Percentiles rank a stretch among this genome's conserved stretches.
Conservation (phyloP, 306 rosid species). For the Begonia masoniana region DNA sequence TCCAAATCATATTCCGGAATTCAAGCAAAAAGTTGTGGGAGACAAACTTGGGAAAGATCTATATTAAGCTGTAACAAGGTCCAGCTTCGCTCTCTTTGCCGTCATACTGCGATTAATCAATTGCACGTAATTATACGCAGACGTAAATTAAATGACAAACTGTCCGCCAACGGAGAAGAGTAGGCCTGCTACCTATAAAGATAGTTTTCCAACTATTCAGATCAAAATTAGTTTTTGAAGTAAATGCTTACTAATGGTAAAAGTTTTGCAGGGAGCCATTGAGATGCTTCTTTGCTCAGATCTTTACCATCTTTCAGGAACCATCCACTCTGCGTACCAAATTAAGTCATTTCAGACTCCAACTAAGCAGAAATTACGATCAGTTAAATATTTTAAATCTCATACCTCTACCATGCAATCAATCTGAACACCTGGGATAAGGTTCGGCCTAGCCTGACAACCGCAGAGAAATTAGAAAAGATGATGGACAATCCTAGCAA, state of each 20-base stretch:
- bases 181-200: too few relatives aligned
- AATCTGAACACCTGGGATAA: constrained; percentile 68
- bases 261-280: constrained; percentile 52
- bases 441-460: constrained; percentile 62
- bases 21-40: too few relatives aligned
- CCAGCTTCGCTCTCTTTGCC: too few relatives aligned
- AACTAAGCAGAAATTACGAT: constrained; percentile 9
- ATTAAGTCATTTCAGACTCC: constrained; percentile 7
- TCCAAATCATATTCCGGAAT: too few relatives aligned
- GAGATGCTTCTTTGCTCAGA: constrained; percentile 18
- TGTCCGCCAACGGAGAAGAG: too few relatives aligned
- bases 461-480: not conserved
- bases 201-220: too few relatives aligned
- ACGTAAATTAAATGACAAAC: too few relatives aligned
- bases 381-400: not conserved
- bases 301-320: constrained; percentile 13
- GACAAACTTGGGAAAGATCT: too few relatives aligned
- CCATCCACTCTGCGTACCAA: constrained; percentile 15
- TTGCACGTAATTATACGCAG: too few relatives aligned
- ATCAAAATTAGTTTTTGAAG: not conserved
- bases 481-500: constrained; percentile 10
- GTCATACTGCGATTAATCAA: too few relatives aligned
- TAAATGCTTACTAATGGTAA: constrained; percentile 48
- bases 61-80: too few relatives aligned
- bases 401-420: constrained; percentile 66